Evolutionary conservation across 352 stramenopile species (phyloP), one percentile per base, ranked within the genome.

Genomic region (Achlya hypogyna): DNA sequence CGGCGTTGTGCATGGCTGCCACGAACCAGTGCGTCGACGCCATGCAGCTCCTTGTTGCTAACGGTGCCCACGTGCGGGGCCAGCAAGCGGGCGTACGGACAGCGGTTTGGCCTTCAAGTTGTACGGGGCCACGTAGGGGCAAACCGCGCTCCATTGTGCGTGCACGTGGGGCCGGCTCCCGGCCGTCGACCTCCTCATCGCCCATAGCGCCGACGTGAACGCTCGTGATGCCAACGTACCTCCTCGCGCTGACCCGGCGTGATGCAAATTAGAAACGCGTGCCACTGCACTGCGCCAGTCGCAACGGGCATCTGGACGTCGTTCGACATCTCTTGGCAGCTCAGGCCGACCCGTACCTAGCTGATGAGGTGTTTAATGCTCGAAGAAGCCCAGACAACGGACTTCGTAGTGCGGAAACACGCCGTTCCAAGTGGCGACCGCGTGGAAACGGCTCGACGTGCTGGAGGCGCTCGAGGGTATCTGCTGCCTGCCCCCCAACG

Each of bases 11-110:
- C 9, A 53, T 75, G 51, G 81, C 81, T 22, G 77, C 78, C 20
- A 78, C 86, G 66, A 86, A 86, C 49, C 76, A 85, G 53, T 83
- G 77, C 34, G 60, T 89, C 25, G 71, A 82, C 1, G 79, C 84
- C 31, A 71, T 89, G n/a, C 62, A 74, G 45, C 58, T 86, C 18
- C 75, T 89, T 14, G 53, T 89, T 25, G 43, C 71, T 0, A 75
- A 64, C 42, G 79, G 72, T 1, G 81, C 75, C 14, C 71, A 77
- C 51, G 70, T 84, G 42, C 67, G 84, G 53, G 38, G 72, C 1
- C 70, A 64, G 20, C 76, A 87, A 62, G n/a, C n/a, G n/a, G n/a
- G n/a, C n/a, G n/a, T n/a, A n/a, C n/a, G n/a, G n/a, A n/a, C n/a
- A n/a, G n/a, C n/a, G n/a, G n/a, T n/a, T n/a, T n/a, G n/a, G n/a